Conservation (phyloP, 75 land plant species). For the Cunninghamia lanceolata region DNA sequence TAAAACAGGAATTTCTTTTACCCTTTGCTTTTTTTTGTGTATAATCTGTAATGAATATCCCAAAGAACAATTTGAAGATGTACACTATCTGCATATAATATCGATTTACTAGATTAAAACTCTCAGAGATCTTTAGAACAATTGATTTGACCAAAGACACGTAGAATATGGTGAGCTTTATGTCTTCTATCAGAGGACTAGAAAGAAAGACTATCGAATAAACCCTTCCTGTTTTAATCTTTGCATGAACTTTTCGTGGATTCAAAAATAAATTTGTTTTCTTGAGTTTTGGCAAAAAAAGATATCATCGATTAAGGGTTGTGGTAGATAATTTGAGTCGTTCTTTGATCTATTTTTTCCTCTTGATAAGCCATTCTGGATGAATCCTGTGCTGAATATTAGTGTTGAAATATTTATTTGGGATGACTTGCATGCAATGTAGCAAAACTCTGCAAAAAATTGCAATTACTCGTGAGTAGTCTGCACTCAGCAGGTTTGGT, state of each 20-base stretch:
- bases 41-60: background rate
- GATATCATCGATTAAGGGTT: background rate
- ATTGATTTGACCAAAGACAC: background rate
- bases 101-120: background rate
- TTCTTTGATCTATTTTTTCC: background rate
- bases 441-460: too few species aligned
- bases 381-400: background rate
- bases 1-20: background rate
- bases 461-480: too few species aligned
- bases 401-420: background rate
- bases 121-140: background rate
- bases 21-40: background rate
- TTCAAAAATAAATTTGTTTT: background rate
- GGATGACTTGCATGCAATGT: background rate
- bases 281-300: background rate
- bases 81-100: background rate
- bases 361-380: background rate
- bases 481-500: too few species aligned
- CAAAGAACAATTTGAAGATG: background rate
- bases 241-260: background rate
- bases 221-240: background rate
- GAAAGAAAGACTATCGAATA: background rate
- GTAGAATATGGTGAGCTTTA: background rate
- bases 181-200: background rate
- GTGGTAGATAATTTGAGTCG: background rate